phyloP scores from a whole-genome alignment of 768 basidiomycete genomes.

The Calocera cornea region DNA sequence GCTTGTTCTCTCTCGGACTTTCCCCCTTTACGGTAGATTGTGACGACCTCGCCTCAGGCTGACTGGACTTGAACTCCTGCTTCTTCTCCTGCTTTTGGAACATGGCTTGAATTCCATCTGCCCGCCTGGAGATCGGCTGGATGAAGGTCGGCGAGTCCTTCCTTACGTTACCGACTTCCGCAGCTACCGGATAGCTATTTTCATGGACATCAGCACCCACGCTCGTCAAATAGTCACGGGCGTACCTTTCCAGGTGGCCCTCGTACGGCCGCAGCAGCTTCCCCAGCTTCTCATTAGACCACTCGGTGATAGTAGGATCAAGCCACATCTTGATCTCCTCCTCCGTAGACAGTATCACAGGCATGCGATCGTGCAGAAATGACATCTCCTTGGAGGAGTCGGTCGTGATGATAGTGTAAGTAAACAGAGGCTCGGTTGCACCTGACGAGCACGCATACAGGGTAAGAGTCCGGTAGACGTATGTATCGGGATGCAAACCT shows the following conservation, averaged over 20 bases:
- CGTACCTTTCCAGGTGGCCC: slow-evolving; percentile 59
- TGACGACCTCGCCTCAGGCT: not conserved
- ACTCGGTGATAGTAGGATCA: slow-evolving; percentile 46
- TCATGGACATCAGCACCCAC: not conserved
- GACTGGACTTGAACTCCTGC: not conserved
- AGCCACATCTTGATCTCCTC: slow-evolving; percentile 63
- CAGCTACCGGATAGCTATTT: slow-evolving; percentile 69
- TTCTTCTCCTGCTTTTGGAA: slow-evolving; percentile 46
- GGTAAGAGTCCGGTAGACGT: not conserved
- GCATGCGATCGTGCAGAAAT: slow-evolving; percentile 83
- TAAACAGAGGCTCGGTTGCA: slow-evolving; percentile 45
- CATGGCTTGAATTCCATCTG: slow-evolving; percentile 77
- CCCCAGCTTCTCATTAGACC: slow-evolving; percentile 49
- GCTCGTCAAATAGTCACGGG: not conserved
- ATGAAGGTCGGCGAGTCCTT: slow-evolving; percentile 71
- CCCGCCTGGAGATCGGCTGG: slow-evolving; percentile 59
- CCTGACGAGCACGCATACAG: slow-evolving; percentile 5
- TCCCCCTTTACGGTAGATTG: not conserved
- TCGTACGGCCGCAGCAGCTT: slow-evolving; percentile 49
- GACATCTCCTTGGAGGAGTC: slow-evolving; percentile 48
- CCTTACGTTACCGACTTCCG: slow-evolving; percentile 84
- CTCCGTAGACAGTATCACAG: slow-evolving; percentile 53
- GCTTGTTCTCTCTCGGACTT: not conserved
- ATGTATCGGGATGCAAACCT: slow-evolving; percentile 26
- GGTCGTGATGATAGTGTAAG: slow-evolving; percentile 86